Conservation (phyloP, 202 grass and related monocot genomes). For the Dendrocalamus latiflorus region DNA sequence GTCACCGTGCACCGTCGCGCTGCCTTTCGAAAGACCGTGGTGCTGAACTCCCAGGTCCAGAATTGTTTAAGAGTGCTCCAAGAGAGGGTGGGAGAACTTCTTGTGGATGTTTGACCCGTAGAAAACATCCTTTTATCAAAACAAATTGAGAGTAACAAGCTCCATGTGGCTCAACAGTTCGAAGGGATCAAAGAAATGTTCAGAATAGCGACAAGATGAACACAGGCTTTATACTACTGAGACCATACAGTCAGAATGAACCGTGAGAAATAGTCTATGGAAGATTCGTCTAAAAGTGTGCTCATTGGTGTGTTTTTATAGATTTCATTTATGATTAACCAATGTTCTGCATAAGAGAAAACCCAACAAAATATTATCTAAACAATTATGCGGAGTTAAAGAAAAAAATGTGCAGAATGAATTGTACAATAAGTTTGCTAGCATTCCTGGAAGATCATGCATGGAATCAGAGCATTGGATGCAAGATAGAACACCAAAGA, state of each 20-base stretch:
- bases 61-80: conserved; percentile 34
- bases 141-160: neutral
- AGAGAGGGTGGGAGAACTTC: conserved; percentile 63
- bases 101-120: conserved; percentile 72
- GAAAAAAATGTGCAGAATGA: neutral
- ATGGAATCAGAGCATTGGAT: neutral
- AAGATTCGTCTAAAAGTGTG: neutral
- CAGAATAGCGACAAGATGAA: neutral
- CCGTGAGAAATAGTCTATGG: neutral
- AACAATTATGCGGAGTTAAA: neutral
- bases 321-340: neutral
- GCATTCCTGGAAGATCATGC: neutral
- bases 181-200: neutral
- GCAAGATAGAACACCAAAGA: neutral
- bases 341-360: neutral
- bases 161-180: neutral
- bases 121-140: conserved; percentile 27
- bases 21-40: conserved; percentile 50
- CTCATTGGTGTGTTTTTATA: neutral
- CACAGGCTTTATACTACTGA: neutral
- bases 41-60: conserved; percentile 26
- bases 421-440: neutral
- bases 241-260: neutral
- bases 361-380: neutral
- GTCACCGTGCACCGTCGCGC: neutral